phyloP scores from a whole-genome alignment of 352 stramenopile genomes.

The Globisporangium polare region DNA sequence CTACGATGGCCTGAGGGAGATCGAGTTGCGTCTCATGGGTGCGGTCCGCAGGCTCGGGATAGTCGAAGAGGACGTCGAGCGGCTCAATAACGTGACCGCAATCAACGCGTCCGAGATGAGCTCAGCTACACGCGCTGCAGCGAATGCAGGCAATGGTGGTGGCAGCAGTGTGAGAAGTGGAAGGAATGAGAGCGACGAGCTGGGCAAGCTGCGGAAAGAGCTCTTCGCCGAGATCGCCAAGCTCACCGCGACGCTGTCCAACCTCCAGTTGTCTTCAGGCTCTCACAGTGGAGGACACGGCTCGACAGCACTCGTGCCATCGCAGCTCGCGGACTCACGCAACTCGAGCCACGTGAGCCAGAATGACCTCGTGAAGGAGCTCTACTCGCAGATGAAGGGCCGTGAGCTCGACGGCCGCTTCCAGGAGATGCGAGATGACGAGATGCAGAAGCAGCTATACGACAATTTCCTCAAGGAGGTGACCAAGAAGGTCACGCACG shows the following conservation, averaged over 20 bases:
- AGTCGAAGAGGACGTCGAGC: conserved; percentile 65
- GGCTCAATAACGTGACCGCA: conserved; percentile 30
- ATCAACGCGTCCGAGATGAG: conserved; percentile 21
- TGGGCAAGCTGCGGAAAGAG: conserved; percentile 47
- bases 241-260: conserved; percentile 23
- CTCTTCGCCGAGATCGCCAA: conserved; percentile 52
- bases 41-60: conserved; percentile 46
- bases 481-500: conserved; percentile 71
- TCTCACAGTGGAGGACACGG: conserved; percentile 7
- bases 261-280: conserved; percentile 16
- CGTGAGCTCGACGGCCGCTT: conserved; percentile 47
- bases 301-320: conserved; percentile 6
- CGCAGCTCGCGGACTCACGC: conserved; percentile 11
- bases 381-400: conserved; percentile 59
- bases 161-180: background rate
- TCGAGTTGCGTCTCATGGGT: conserved; percentile 58
- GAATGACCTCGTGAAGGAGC: conserved; percentile 44
- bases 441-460: conserved; percentile 58
- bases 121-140: conserved; percentile 1
- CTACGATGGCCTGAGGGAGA: conserved; percentile 38
- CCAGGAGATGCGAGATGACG: conserved; percentile 29
- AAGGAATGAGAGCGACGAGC: conserved; percentile 24
- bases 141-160: background rate
- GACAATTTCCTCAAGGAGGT: conserved; percentile 72
- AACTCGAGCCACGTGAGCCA: conserved; percentile 18